Base-by-base conservation (phyloP, 1,284 basidiomycete species). In the Rhodotorula sp. region DNA sequence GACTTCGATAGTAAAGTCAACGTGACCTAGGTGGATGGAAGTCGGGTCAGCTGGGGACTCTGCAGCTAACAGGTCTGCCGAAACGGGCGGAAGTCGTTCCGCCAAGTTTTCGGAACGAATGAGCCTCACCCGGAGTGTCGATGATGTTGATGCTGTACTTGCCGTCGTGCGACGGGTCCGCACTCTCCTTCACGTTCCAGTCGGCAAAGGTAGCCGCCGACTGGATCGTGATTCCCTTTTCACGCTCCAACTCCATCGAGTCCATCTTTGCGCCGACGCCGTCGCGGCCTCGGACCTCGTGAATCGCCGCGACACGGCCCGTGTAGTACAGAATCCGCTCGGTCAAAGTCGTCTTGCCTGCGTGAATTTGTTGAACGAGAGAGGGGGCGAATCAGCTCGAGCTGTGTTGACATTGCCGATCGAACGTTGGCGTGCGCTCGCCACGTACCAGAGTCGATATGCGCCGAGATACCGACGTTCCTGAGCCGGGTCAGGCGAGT, bases 241-340 rank as follows among this genome's bases (percentile, higher is more conserved):
- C 97, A 62, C 96, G 86, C 82, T 99, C 97, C 14, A 99, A 86
- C 78, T 99, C 97, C 96, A 99, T 99, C 79, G 90, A 92, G 83
- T 99, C 96, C 97, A 99, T 99, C 85, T 99, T 99, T 34, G 96
- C 97, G 63, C 96, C 97, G 34, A 99, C 94, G 64, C 90, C 89
- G 82, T 99, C 96, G 67, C 91, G 87, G 56, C 97, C 97, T 77
- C 97, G 77, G 73, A 97, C 96, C 87, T 99, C 97, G 81, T 99
- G 97, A 79, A 99, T 98, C 69, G 94, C 93, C 67, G 90, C 86
- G 81, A 98, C 97, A 59, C 94, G 88, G 46, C 97, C 97, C 43
- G 97, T 98, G 83, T 99, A 99, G 83, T 90, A 99, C 63, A 99
- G 84, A 70, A 98, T 89, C 51, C 97, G 91, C 82, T 99, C 97